Base-by-base conservation (phyloP, 305 asterid genomes). In the Solanum hybrid region DNA sequence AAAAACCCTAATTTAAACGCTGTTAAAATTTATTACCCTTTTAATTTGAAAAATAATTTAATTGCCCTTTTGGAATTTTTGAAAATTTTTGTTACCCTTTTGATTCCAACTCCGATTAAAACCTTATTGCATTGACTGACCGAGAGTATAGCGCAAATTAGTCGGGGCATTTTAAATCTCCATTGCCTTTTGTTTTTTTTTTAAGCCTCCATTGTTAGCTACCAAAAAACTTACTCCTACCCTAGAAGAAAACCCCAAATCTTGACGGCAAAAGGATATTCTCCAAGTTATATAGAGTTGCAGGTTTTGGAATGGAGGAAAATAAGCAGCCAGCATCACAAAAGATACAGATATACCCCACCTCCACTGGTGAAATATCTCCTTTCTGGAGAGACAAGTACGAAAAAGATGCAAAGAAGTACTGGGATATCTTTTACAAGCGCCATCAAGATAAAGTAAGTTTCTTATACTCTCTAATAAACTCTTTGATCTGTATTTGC, bases 401-500 rank as follows among this genome's bases (percentile, higher is more conserved):
- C 88, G 99, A 97, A 89, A 95, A 92, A 90, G 98, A 96, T 90
- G 99, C 99, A 79, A 96, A 94, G 93, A 97, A 97, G 91, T 95
- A 97, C 89, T 97, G 99, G 99, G 99, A 97, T 90, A 92, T 95
- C 88, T 97, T 97, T 87, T 97, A 97, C 92, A 97, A 97, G 92
- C 95, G 94, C 89, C 99, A 97, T 92, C 98, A 96, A 61, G 98
- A 96, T 91, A 96, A 89, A 94, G 99, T 96, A 79, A 41, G 95
- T 93, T 92, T 91, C 90, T 84, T 29, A 61, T 39, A 14, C 24
- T 32, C 3, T 39, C 32, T 79, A 10, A 77, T 37, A n/a, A 39
- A 82, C 15, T 9, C 70, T 82, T 26, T 82, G 37, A 82, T 82
- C 87, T 83, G 61, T 51, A 36, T n/a, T 81, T 81, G 34, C 13